Percentiles rank a stretch among this genome's conserved stretches.
Conservation (phyloP, 257 asterid genomes). For the Plectranthus barbatus region DNA sequence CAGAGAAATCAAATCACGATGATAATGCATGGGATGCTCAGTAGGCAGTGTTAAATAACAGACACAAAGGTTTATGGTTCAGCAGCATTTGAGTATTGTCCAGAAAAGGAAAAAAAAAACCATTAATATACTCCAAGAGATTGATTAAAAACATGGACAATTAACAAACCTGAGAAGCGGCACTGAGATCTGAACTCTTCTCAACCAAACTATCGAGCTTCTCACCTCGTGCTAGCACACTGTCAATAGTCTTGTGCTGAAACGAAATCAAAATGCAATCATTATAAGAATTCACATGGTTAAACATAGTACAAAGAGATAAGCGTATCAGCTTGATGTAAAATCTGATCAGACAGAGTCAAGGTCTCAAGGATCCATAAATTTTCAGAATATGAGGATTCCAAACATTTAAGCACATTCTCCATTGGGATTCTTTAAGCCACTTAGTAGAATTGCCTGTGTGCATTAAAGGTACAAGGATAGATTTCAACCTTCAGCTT, state of each 20-base stretch:
- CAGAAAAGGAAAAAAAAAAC: background rate
- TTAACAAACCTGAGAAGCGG: constrained; percentile 84
- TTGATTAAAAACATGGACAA: background rate
- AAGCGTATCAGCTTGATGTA: background rate
- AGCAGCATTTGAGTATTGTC: background rate
- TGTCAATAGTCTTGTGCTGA: constrained; percentile 96
- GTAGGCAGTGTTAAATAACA: background rate
- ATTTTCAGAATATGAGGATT: no score
- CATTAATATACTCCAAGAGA: background rate
- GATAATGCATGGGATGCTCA: constrained; percentile 15
- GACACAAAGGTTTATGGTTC: background rate
- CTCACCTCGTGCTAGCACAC: constrained; percentile 84
- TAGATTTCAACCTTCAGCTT: no score
- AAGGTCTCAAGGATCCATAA: no score
- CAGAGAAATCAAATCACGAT: constrained; percentile 4
- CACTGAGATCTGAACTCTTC: constrained; percentile 92
- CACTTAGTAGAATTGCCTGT: no score
- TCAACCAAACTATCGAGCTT: constrained; percentile 93
- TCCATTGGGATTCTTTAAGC: no score
- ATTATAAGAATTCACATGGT: background rate
- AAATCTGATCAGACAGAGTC: background rate
- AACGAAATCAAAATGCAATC: constrained; percentile 12
- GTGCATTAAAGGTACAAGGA: no score
- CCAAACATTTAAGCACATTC: no score
- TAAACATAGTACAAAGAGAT: background rate